These are phyloP conservation scores for Apiospora koreana DNA, from an alignment of 2,329 filamentous ascomycete species.

Conservation along the genomic window DNA sequence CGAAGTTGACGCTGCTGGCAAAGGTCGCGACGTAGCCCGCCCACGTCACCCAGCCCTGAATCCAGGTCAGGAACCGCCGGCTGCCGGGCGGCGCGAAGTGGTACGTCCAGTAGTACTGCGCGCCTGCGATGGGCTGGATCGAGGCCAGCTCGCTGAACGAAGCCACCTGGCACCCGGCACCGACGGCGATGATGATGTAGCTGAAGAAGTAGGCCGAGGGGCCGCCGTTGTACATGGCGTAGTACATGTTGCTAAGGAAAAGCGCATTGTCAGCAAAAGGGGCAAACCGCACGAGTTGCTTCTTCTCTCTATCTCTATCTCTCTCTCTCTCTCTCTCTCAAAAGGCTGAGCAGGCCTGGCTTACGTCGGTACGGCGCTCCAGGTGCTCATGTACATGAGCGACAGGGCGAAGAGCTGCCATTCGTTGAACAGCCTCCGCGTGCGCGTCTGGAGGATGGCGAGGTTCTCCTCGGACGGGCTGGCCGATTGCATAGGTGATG, in stretches of 20 bases:
- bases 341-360: background rate
- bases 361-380: constrained; percentile 14
- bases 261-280: background rate
- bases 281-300: background rate
- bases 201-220: constrained; percentile 15
- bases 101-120: constrained; percentile 18
- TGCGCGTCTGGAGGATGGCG: constrained; percentile 15
- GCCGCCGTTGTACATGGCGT: constrained; percentile 16
- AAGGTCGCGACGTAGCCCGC: constrained; percentile 15
- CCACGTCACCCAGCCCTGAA: constrained; percentile 17
- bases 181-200: constrained; percentile 15
- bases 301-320: too few species aligned
- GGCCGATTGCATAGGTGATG: background rate
- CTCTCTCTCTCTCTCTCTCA: too few species aligned
- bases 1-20: constrained; percentile 15
- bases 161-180: constrained; percentile 13
- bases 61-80: constrained; percentile 17
- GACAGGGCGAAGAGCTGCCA: constrained; percentile 17
- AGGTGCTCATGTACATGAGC: constrained; percentile 16
- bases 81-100: constrained; percentile 12
- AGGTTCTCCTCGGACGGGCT: background rate
- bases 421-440: constrained; percentile 13
- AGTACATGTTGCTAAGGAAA: constrained; percentile 15
- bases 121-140: constrained; percentile 17
- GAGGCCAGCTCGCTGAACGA: constrained; percentile 16